Percentiles rank a stretch among this genome's conserved stretches.
phyloP scores from a whole-genome alignment of 768 basidiomycete genomes.

The Agaricus subrufescens region DNA sequence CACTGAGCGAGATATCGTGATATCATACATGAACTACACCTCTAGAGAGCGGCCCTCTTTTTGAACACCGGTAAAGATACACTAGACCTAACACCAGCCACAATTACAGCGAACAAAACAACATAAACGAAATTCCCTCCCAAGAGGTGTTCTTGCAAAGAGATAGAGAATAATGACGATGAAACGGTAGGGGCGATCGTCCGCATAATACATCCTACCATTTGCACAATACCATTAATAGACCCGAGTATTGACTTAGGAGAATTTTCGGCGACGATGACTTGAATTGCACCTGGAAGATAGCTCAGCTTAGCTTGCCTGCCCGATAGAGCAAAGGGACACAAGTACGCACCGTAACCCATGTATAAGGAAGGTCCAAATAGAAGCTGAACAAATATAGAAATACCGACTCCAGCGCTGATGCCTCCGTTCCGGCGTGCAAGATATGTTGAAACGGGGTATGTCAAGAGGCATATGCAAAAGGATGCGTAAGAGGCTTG shows the following conservation, averaged over 20 bases:
- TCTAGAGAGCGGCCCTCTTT: background rate
- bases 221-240: constrained; percentile 53
- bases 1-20: no score
- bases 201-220: constrained; percentile 41
- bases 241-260: constrained; percentile 40
- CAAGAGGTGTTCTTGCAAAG: constrained; percentile 35
- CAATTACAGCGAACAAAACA: constrained; percentile 23
- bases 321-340: background rate
- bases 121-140: constrained; percentile 43
- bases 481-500: constrained; percentile 26
- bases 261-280: constrained; percentile 37
- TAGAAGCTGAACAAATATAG: constrained; percentile 28
- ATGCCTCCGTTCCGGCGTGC: constrained; percentile 28
- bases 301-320: background rate
- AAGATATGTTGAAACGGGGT: constrained; percentile 29
- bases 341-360: constrained; percentile 29
- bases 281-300: constrained; percentile 42
- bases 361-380: constrained; percentile 22
- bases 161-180: constrained; percentile 54
- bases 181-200: constrained; percentile 50
- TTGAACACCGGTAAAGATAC: background rate
- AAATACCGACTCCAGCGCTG: constrained; percentile 22
- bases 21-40: background rate
- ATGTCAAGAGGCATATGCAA: constrained; percentile 22
- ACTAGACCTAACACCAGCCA: constrained; percentile 18